A percentile compares a stretch with the other conserved stretches of the same genome.
Conservation (phyloP, 345 rosid genomes). For the Brassica incana region DNA sequence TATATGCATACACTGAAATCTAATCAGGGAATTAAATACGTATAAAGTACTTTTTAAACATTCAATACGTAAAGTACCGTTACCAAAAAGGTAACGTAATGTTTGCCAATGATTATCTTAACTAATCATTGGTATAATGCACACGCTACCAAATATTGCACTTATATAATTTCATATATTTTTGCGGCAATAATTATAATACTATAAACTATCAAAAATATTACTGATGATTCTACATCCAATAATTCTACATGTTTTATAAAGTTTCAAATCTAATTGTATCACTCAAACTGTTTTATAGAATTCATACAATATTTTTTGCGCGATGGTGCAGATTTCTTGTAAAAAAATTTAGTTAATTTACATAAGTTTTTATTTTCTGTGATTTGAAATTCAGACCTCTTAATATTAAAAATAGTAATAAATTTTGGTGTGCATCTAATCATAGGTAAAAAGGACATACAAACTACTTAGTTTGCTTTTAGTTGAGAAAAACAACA, state of each 20-base stretch:
- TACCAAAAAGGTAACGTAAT: not conserved
- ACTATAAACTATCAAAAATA: too few species aligned
- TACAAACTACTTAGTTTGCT: slow-evolving; percentile 5
- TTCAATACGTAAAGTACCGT: not conserved
- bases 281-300: too few species aligned
- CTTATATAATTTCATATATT: not conserved
- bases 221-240: too few species aligned
- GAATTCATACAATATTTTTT: too few species aligned
- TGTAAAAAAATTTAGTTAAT: too few species aligned
- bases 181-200: too few species aligned
- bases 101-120: slow-evolving; percentile 26
- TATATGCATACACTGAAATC: not conserved
- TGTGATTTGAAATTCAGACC: too few species aligned
- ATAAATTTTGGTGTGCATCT: not conserved
- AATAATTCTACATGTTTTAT: too few species aligned
- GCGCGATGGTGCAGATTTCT: too few species aligned
- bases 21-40: not conserved
- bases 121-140: slow-evolving; percentile 36
- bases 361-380: too few species aligned
- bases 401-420: too few species aligned
- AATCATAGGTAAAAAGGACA: not conserved
- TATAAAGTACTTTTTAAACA: not conserved
- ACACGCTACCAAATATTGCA: slow-evolving; percentile 31
- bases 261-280: too few species aligned
- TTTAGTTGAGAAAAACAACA: not conserved